These are phyloP conservation scores for Rubroshorea leprosula DNA, from an alignment of 345 rosid genomes.

Conservation along the genomic window DNA sequence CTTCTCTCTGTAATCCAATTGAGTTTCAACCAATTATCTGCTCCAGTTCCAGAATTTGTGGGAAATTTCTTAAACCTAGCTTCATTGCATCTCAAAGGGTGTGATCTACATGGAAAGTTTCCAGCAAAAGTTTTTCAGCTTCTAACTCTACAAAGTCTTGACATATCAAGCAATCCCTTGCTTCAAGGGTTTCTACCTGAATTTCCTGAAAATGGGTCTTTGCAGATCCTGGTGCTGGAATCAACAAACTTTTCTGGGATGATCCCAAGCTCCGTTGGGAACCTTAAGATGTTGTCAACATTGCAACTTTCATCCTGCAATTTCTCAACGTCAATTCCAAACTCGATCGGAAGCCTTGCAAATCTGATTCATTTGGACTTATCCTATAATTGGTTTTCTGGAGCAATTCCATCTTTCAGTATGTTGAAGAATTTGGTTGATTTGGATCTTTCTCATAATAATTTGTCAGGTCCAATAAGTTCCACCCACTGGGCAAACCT, in stretches of 20 bases:
- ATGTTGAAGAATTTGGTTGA: too few relatives aligned
- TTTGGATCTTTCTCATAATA: conserved; percentile 22
- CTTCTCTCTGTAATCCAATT: conserved; percentile 22
- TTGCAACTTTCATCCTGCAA: conserved; percentile 13
- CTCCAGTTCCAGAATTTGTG: conserved; percentile 25
- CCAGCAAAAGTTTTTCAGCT: conserved; percentile 20
- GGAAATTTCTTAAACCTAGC: conserved; percentile 16
- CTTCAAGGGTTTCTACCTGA: conserved; percentile 27
- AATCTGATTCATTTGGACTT: conserved; percentile 28
- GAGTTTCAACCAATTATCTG: conserved; percentile 21
- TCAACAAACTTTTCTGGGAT: conserved; percentile 26
- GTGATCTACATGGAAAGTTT: conserved; percentile 22
- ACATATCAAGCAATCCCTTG: conserved; percentile 7
- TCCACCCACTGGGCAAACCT: conserved; percentile 15
- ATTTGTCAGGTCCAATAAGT: conserved; percentile 25
- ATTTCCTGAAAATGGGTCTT: conserved; percentile 9
- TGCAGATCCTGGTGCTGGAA: conserved; percentile 17
- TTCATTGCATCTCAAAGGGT: conserved; percentile 6
- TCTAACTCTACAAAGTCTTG: conserved; percentile 25
- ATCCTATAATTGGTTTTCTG: conserved; percentile 27
- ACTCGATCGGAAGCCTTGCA: conserved; percentile 17
- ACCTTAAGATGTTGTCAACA: conserved; percentile 14
- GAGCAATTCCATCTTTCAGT: conserved; percentile 32
- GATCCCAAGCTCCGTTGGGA: conserved; percentile 31
- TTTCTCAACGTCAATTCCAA: conserved; percentile 28